Conservation (phyloP, 2,329 filamentous ascomycete species). For the Ophiocordyceps sinensis region DNA sequence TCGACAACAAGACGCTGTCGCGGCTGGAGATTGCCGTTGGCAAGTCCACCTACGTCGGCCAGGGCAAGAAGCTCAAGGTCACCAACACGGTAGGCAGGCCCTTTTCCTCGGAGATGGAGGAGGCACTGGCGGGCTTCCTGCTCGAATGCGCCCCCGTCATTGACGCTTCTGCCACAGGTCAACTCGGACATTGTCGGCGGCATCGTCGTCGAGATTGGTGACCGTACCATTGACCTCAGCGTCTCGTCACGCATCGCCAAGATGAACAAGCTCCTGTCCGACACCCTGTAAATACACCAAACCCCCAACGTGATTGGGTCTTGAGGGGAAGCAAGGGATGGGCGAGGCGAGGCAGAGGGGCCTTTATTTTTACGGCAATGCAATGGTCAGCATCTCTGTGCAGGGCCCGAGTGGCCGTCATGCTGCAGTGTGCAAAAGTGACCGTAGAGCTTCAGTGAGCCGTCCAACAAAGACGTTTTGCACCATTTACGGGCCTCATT, state of each 20-base stretch:
- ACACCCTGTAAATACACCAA: constrained; percentile 61
- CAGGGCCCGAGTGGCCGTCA: neutral
- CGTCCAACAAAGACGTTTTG: too few species aligned
- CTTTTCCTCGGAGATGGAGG: neutral
- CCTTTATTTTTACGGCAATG: neutral
- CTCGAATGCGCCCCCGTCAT: neutral
- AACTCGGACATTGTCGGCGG: constrained; percentile 91
- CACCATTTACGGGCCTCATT: too few species aligned
- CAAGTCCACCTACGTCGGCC: constrained; percentile 78
- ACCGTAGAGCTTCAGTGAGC: too few species aligned
- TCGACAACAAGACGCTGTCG: constrained; percentile 74
- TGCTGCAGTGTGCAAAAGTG: neutral
- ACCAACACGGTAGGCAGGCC: constrained; percentile 57
- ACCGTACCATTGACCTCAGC: constrained; percentile 95
- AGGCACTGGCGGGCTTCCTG: neutral
- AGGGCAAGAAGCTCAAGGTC: constrained; percentile 97
- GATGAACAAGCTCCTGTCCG: constrained; percentile 98
- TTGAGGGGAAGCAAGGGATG: too few species aligned
- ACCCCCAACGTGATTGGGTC: neutral
- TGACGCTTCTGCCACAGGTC: constrained; percentile 38
- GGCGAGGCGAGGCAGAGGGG: too few species aligned
- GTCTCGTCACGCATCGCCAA: constrained; percentile 89
- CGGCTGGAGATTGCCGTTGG: constrained; percentile 76
- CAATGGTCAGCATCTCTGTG: neutral
- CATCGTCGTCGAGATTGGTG: constrained; percentile 88